phyloP scores from a whole-genome alignment of 192 early-diverging fungal genomes.

The Coemansia sp. region DNA sequence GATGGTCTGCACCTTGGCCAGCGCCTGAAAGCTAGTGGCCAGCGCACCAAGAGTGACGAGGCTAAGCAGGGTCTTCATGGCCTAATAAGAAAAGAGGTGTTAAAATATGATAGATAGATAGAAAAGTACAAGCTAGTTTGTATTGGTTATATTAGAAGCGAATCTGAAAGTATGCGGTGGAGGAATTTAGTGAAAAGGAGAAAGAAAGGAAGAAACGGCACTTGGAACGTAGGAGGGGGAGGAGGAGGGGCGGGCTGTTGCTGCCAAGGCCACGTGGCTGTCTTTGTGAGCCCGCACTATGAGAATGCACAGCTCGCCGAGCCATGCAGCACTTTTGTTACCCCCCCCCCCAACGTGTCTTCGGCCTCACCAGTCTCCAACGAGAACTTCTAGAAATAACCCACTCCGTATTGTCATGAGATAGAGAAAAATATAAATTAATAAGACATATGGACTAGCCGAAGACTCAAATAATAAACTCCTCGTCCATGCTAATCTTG shows the following conservation, averaged over 20 bases:
- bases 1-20: constrained; percentile 32
- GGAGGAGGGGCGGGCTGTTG: neutral
- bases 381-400: neutral
- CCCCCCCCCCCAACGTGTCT: neutral
- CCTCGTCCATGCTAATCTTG: constrained; percentile 50
- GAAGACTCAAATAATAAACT: constrained; percentile 32
- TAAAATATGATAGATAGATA: neutral
- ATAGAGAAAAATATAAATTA: neutral
- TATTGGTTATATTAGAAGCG: neutral
- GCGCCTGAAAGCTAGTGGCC: constrained; percentile 15
- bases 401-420: neutral
- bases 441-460: neutral
- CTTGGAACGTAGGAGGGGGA: neutral
- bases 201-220: neutral
- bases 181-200: neutral
- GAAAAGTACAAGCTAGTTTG: neutral
- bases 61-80: constrained; percentile 41
- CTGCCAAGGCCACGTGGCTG: neutral
- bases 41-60: constrained; percentile 39
- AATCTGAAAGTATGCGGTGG: constrained; percentile 5
- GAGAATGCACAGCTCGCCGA: constrained; percentile 2
- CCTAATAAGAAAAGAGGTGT: neutral
- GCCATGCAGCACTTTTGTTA: too few relatives aligned
- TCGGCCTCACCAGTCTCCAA: neutral
- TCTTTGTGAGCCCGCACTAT: neutral